Conservation (phyloP, 2,329 filamentous ascomycete species). For the Chaetothyriales sp. region DNA sequence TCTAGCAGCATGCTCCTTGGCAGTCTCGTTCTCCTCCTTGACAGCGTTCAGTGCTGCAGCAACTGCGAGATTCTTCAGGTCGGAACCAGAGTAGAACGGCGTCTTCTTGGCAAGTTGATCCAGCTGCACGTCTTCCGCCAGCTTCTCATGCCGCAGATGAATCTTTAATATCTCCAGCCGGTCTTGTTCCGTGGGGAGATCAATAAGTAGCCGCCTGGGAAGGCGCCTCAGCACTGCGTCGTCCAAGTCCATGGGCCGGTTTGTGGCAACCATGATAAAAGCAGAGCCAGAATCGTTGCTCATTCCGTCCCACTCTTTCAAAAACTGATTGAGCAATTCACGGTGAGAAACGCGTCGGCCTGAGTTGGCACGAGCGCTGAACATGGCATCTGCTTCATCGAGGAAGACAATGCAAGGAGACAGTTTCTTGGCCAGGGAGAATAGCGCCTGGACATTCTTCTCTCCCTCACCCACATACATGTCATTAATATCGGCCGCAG, state of each 20-base stretch:
- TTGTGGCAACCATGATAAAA: constrained; percentile 97
- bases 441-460: constrained; percentile 88
- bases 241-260: constrained; percentile 87
- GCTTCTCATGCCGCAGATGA: constrained; percentile 33
- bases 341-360: constrained; percentile 57
- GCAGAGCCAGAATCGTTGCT: constrained; percentile 51
- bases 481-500: constrained; percentile 80
- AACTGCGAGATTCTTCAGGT: constrained; percentile 37
- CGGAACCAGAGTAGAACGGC: constrained; percentile 36
- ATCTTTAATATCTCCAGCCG: constrained; percentile 34
- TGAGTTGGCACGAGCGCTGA: constrained; percentile 55
- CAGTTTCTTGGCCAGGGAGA: constrained; percentile 78
- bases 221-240: constrained; percentile 37
- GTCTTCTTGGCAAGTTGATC: constrained; percentile 31
- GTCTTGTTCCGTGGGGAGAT: constrained; percentile 32
- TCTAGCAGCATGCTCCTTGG: constrained; percentile 8
- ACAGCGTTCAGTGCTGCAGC: constrained; percentile 36
- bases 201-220: constrained; percentile 34
- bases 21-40: constrained; percentile 29
- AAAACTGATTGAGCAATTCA: constrained; percentile 90
- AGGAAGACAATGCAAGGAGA: constrained; percentile 90
- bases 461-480: constrained; percentile 95
- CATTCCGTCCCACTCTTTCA: constrained; percentile 94
- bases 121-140: constrained; percentile 29
- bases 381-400: constrained; percentile 87